These are phyloP conservation scores for Macrocybe gigantea DNA, from an alignment of 768 basidiomycete genomes.

Conservation along the genomic window DNA sequence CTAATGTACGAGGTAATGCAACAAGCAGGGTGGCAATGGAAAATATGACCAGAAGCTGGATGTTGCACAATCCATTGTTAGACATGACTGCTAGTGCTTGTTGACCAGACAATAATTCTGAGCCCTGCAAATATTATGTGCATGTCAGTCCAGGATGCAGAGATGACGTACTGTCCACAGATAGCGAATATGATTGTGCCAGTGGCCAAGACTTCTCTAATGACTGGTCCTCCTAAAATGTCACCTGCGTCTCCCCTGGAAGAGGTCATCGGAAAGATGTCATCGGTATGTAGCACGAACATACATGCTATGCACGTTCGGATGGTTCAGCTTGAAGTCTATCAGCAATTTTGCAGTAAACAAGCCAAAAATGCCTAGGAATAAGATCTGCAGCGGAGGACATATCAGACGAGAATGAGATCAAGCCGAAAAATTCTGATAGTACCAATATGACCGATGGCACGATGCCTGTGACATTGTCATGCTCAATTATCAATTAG, in stretches of 20 bases:
- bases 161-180: constrained; percentile 30
- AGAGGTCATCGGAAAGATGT: background rate
- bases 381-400: constrained; percentile 27
- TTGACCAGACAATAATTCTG: constrained; percentile 45
- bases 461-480: constrained; percentile 33
- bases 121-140: constrained; percentile 25
- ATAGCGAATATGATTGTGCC: constrained; percentile 51
- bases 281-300: background rate
- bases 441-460: constrained; percentile 38
- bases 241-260: constrained; percentile 44
- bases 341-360: constrained; percentile 49
- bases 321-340: constrained; percentile 53
- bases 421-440: background rate
- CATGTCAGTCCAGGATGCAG: background rate
- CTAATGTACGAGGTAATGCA: constrained; percentile 42
- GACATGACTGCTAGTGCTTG: constrained; percentile 44
- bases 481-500: background rate
- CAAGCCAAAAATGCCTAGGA: constrained; percentile 44
- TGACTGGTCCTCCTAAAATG: constrained; percentile 41
- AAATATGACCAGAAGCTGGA: constrained; percentile 41
- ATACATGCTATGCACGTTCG: constrained; percentile 47
- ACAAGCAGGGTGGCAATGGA: constrained; percentile 33
- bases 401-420: background rate
- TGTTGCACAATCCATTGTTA: constrained; percentile 40
- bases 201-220: constrained; percentile 35